A percentile compares a stretch with the other conserved stretches of the same genome.
Conservation (phyloP, 352 stramenopile species). For the Globisporangium abappressorium region DNA sequence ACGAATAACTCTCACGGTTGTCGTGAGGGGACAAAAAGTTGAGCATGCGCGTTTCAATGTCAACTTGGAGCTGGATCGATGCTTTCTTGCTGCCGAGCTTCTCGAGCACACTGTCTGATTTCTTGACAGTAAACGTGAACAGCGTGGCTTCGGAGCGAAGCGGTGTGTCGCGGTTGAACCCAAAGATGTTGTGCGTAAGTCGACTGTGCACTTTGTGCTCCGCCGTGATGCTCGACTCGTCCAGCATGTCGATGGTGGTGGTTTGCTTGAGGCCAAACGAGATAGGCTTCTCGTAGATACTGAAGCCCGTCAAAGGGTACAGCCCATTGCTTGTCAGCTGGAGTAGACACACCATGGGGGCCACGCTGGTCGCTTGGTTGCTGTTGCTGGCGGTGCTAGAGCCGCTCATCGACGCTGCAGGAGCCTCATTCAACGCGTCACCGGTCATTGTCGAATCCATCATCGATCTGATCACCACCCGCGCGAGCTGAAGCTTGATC, state of each 20-base stretch:
- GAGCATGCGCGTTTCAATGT: slow-evolving; percentile 82
- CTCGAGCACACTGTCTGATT: slow-evolving; percentile 80
- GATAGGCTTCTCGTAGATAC: slow-evolving; percentile 28
- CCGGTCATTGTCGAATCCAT: background rate
- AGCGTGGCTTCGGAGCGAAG: slow-evolving; percentile 69
- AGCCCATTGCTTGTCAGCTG: slow-evolving; percentile 14
- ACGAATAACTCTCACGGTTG: too few species aligned
- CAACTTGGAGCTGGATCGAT: slow-evolving; percentile 80
- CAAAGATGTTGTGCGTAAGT: slow-evolving; percentile 79
- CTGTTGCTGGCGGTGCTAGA: background rate
- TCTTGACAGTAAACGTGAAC: slow-evolving; percentile 86
- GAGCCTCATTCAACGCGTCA: background rate
- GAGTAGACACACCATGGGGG: slow-evolving; percentile 15
- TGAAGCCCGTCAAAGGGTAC: slow-evolving; percentile 27
- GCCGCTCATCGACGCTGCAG: background rate
- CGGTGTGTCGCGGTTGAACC: slow-evolving; percentile 46
- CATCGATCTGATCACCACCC: slow-evolving; percentile 6
- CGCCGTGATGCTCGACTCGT: slow-evolving; percentile 43
- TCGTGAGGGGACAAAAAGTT: too few species aligned
- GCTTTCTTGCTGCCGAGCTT: slow-evolving; percentile 80
- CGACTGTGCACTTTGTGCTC: slow-evolving; percentile 62
- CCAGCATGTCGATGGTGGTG: slow-evolving; percentile 24
- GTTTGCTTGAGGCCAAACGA: slow-evolving; percentile 25
- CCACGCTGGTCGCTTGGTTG: background rate
- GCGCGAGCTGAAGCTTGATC: background rate